These are phyloP conservation scores for Colletotrichum simmondsii DNA, from an alignment of 2,329 filamentous ascomycete species.

Conservation along the genomic window DNA sequence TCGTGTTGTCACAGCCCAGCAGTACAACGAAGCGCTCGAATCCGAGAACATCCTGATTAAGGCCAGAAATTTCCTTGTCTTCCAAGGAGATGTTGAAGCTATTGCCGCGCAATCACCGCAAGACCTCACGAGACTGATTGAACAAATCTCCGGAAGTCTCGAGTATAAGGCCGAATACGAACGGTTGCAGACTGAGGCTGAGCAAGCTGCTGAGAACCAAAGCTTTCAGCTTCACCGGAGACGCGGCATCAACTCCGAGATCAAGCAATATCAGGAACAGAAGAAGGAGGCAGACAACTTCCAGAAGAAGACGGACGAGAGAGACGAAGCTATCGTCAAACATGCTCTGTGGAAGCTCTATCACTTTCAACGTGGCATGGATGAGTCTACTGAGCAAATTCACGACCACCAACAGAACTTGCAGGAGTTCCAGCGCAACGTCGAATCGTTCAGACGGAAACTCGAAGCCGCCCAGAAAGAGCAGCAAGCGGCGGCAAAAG, in stretches of 20 bases:
- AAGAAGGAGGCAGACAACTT: conserved; percentile 96
- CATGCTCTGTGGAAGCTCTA: conserved; percentile 98
- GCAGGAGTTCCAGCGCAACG: conserved; percentile 89
- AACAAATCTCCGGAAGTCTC: conserved; percentile 96
- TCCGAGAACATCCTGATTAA: conserved; percentile 97
- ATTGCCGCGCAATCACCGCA: conserved; percentile 96
- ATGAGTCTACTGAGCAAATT: conserved; percentile 90
- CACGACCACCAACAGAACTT: conserved; percentile 94
- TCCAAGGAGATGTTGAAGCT: conserved; percentile 97
- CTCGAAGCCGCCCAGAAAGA: conserved; percentile 86
- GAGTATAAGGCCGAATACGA: conserved; percentile 97
- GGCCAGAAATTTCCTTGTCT: conserved; percentile 96
- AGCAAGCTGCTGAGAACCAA: conserved; percentile 89
- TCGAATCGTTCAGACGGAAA: conserved; percentile 83
- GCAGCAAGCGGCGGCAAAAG: conserved; percentile 80
- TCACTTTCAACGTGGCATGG: conserved; percentile 93
- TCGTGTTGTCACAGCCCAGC: conserved; percentile 84
- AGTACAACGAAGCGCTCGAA: conserved; percentile 94
- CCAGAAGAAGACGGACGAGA: conserved; percentile 88
- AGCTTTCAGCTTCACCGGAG: conserved; percentile 89
- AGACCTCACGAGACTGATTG: conserved; percentile 91
- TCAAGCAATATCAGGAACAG: conserved; percentile 97
- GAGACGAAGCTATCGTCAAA: conserved; percentile 89
- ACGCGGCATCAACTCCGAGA: conserved; percentile 95
- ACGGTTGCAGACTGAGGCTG: conserved; percentile 83